Percentiles rank a stretch among this genome's conserved stretches.
phyloP scores from a whole-genome alignment of 2,329 filamentous ascomycete species.

The Sarocladium strictum region DNA sequence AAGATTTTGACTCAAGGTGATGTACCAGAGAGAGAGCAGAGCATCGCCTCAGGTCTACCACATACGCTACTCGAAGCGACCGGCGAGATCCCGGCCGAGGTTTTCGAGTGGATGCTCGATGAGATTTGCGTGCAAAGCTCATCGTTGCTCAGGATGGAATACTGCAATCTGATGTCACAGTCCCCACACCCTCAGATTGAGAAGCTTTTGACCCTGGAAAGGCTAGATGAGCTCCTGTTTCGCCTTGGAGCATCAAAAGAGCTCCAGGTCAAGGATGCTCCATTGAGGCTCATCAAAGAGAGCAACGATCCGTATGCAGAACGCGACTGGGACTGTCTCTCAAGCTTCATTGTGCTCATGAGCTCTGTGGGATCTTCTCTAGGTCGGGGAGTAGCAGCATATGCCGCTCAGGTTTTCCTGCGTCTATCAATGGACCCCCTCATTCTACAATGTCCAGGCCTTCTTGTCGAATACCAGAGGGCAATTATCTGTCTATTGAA shows the following conservation, averaged over 20 bases:
- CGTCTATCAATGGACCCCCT: conserved; percentile 50
- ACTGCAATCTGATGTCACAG: conserved; percentile 47
- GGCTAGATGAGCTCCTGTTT: conserved; percentile 48
- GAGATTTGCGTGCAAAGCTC: conserved; percentile 52
- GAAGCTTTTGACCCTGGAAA: conserved; percentile 37
- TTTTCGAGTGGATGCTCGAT: conserved; percentile 61
- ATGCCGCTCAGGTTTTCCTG: conserved; percentile 41
- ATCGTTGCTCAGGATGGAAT: conserved; percentile 52
- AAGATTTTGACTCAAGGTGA: conserved; percentile 40
- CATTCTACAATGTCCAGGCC: conserved; percentile 35
- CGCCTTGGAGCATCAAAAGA: conserved; percentile 50
- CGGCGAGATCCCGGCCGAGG: conserved; percentile 49
- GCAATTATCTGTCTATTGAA: conserved; percentile 37
- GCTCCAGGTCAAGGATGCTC: conserved; percentile 25
- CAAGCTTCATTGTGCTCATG: conserved; percentile 38
- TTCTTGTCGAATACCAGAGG: conserved; percentile 33
- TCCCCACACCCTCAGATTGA: conserved; percentile 35
- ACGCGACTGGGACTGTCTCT: conserved; percentile 41
- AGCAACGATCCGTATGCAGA: conserved; percentile 23
- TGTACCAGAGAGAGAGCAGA: conserved; percentile 42
- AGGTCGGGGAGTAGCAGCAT: conserved; percentile 27
- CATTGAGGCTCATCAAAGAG: conserved; percentile 17
- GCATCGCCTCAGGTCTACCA: conserved; percentile 57
- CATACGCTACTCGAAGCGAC: conserved; percentile 37
- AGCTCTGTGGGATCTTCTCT: conserved; percentile 24